Evolutionary conservation across 108 stramenopile species (phyloP).

Genomic region (Nitzschia inconspicua): DNA sequence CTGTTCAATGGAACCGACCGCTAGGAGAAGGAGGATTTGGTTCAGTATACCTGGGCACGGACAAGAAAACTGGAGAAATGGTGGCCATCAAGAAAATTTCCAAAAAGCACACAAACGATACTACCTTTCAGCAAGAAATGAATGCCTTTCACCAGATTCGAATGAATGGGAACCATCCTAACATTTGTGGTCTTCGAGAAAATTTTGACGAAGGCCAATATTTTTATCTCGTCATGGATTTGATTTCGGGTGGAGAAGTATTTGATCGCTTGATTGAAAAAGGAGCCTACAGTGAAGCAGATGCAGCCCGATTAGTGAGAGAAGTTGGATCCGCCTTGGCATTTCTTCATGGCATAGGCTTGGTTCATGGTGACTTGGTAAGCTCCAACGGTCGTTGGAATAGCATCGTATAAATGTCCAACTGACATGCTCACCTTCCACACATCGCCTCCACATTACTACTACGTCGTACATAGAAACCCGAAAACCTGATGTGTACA

Average conservation of each 20-base stretch:
- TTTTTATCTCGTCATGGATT: conserved; percentile 74
- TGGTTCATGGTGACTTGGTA: conserved; percentile 79
- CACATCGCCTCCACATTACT: too few relatives aligned
- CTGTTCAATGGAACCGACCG: conserved; percentile 27
- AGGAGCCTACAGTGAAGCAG: conserved; percentile 74
- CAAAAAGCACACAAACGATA: conserved; percentile 68
- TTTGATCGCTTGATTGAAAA: conserved; percentile 77
- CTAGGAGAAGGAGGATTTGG: conserved; percentile 73
- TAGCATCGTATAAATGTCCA: too few relatives aligned
- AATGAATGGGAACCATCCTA: conserved; percentile 71
- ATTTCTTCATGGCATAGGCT: conserved; percentile 68
- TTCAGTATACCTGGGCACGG: conserved; percentile 59
- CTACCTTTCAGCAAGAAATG: conserved; percentile 73
- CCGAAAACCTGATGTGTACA: conserved; percentile 77
- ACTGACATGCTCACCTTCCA: too few relatives aligned
- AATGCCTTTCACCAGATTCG: conserved; percentile 72
- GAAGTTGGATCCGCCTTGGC: conserved; percentile 72
- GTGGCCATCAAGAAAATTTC: conserved; percentile 80
- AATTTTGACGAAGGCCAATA: conserved; percentile 63
- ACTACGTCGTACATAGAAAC: too few relatives aligned
- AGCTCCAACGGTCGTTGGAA: too few relatives aligned
- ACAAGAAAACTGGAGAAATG: conserved; percentile 40
- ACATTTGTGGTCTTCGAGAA: conserved; percentile 65
- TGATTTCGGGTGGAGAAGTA: conserved; percentile 75
- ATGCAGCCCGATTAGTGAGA: conserved; percentile 59